Evolutionary conservation across 495 filamentous ascomycete species (phyloP).

Genomic region (Neurospora sp.): DNA sequence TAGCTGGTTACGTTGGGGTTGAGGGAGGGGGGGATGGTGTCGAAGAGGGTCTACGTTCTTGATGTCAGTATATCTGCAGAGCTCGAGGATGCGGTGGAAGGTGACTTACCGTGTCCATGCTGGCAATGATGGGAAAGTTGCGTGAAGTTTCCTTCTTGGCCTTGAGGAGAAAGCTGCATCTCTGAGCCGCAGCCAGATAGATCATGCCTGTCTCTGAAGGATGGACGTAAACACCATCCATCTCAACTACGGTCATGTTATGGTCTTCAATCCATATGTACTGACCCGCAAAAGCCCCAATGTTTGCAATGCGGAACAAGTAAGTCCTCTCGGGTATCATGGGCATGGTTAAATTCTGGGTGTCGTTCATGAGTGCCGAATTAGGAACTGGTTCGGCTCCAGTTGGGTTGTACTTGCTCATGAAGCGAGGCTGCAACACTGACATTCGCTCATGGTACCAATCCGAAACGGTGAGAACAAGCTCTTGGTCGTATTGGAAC

Average conservation of each 20-base stretch:
- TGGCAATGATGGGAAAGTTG: conserved; percentile 59
- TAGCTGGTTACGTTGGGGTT: conserved; percentile 74
- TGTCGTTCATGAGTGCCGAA: conserved; percentile 60
- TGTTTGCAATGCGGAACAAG: conserved; percentile 65
- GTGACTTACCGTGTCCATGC: conserved; percentile 47
- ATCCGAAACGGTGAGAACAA: conserved; percentile 55
- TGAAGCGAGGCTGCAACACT: conserved; percentile 43
- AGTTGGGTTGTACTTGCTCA: conserved; percentile 47
- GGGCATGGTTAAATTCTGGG: conserved; percentile 39
- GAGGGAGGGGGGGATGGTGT: conserved; percentile 49
- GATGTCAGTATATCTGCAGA: background rate
- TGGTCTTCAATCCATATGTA: conserved; percentile 70
- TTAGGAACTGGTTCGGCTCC: conserved; percentile 59
- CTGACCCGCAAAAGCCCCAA: conserved; percentile 56
- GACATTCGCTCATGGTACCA: conserved; percentile 57
- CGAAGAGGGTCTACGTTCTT: conserved; percentile 52
- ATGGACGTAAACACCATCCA: conserved; percentile 49
- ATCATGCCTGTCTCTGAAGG: conserved; percentile 48
- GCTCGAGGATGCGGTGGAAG: background rate
- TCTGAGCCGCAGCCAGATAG: conserved; percentile 60
- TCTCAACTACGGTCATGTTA: conserved; percentile 48
- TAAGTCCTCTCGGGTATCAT: conserved; percentile 67
- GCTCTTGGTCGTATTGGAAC: conserved; percentile 57
- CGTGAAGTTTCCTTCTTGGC: conserved; percentile 50
- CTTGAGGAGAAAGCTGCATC: conserved; percentile 58